Percentiles rank a stretch among this genome's conserved stretches.
These are phyloP conservation scores for Glycyrrhiza uralensis DNA, from an alignment of 306 rosid genomes.

Conservation along the genomic window DNA sequence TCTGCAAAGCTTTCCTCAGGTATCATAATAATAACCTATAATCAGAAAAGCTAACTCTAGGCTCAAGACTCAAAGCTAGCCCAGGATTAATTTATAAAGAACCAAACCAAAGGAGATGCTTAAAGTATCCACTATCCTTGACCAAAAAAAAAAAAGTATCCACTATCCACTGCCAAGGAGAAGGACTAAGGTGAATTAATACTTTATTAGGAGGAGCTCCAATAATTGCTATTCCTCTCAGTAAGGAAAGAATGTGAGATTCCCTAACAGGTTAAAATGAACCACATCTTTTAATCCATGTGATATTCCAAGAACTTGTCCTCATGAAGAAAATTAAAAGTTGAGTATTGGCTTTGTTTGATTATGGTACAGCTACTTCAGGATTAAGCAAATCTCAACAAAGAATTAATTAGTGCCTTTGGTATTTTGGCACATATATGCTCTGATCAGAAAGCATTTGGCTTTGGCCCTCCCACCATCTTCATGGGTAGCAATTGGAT, in stretches of 20 bases:
- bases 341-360: constrained; percentile 5
- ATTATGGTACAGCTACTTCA: background rate
- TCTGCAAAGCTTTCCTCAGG: background rate
- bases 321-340: constrained; percentile 5
- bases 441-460: constrained; percentile 39
- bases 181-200: background rate
- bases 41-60: constrained; percentile 2
- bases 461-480: constrained; percentile 15
- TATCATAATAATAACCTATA: background rate
- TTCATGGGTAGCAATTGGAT: constrained; percentile 23
- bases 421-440: background rate
- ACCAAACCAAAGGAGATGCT: background rate
- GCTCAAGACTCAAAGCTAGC: background rate
- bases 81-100: background rate
- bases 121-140: no score
- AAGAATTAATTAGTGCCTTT: constrained; percentile 34
- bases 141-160: no score
- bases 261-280: background rate
- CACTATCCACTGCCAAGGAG: no score
- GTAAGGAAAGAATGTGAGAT: constrained; percentile 1
- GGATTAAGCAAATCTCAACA: constrained; percentile 27
- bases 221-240: constrained; percentile 15
- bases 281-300: constrained; percentile 1
- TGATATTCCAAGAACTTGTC: background rate
- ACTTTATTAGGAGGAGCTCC: background rate